A percentile compares a stretch with the other conserved stretches of the same genome.
Conservation (phyloP, 2,329 filamentous ascomycete species). For the Colletotrichum orchidophilum region DNA sequence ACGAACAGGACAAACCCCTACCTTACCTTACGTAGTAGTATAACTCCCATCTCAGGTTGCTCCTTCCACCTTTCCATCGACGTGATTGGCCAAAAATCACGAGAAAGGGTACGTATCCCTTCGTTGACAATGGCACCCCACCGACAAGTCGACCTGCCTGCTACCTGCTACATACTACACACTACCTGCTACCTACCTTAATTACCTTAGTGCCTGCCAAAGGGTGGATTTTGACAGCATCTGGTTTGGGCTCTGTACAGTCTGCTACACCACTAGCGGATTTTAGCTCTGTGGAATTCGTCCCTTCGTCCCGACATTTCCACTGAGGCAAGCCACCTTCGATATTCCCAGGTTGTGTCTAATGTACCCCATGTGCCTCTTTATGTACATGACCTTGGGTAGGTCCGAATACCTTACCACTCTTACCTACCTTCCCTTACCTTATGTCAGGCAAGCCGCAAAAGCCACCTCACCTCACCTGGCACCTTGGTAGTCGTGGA, state of each 20-base stretch:
- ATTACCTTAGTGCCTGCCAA: background rate
- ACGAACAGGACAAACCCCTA: too few relatives aligned
- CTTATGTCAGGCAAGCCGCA: background rate
- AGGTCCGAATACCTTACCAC: background rate
- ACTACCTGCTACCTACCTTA: too few relatives aligned
- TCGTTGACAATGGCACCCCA: background rate
- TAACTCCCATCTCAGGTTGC: background rate
- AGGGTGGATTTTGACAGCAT: slow-evolving; percentile 8
- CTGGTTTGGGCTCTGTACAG: slow-evolving; percentile 17
- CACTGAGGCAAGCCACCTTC: slow-evolving; percentile 12
- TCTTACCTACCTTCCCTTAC: background rate
- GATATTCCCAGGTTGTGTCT: background rate
- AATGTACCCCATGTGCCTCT: background rate
- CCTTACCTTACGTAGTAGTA: too few relatives aligned
- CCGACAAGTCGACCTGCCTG: background rate
- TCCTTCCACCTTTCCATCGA: background rate
- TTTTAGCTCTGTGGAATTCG: slow-evolving; percentile 24
- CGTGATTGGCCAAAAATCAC: background rate
- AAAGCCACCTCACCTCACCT: too few relatives aligned
- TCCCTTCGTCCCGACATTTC: slow-evolving; percentile 19
- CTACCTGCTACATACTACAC: too few relatives aligned
- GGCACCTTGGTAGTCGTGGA: too few relatives aligned
- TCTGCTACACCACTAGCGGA: slow-evolving; percentile 13
- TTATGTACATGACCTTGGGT: too few relatives aligned
- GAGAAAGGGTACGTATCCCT: background rate